Evolutionary conservation across 2,329 filamentous ascomycete genomes (phyloP).

Genomic region (Microthyrium microscopicum): DNA sequence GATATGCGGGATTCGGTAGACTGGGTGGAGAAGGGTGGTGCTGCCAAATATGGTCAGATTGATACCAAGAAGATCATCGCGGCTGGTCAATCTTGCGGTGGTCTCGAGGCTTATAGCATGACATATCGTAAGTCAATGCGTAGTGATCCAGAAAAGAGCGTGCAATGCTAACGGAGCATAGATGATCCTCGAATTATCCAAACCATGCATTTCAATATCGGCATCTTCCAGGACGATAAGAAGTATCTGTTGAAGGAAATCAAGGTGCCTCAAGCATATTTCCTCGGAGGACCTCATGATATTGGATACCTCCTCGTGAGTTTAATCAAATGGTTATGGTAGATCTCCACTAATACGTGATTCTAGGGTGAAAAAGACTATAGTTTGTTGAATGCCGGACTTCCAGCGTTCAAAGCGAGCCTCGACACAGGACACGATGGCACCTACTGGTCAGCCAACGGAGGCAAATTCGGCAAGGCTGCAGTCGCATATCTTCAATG

Average conservation of each 20-base stretch:
- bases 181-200: slow-evolving; percentile 3
- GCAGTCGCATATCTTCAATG: slow-evolving; percentile 7
- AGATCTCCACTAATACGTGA: too few species aligned
- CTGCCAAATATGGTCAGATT: not conserved
- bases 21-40: slow-evolving; percentile 9
- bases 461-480: slow-evolving; percentile 7
- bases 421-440: slow-evolving; percentile 7
- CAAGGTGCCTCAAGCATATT: slow-evolving; percentile 5
- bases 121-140: not conserved
- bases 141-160: slow-evolving; percentile 4
- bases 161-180: slow-evolving; percentile 3
- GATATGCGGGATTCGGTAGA: slow-evolving; percentile 13
- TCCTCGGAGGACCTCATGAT: slow-evolving; percentile 5
- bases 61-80: not conserved
- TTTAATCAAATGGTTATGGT: too few species aligned
- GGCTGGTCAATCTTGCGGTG: slow-evolving; percentile 2
- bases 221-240: slow-evolving; percentile 5
- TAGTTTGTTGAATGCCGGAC: slow-evolving; percentile 1
- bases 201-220: slow-evolving; percentile 7
- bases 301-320: not conserved
- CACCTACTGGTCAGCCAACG: slow-evolving; percentile 4
- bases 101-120: slow-evolving; percentile 3
- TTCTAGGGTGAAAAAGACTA: slow-evolving; percentile 7
- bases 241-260: slow-evolving; percentile 6
- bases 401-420: slow-evolving; percentile 3